Base-by-base conservation (phyloP, 768 basidiomycete species). In the Termitomyces sp. region DNA sequence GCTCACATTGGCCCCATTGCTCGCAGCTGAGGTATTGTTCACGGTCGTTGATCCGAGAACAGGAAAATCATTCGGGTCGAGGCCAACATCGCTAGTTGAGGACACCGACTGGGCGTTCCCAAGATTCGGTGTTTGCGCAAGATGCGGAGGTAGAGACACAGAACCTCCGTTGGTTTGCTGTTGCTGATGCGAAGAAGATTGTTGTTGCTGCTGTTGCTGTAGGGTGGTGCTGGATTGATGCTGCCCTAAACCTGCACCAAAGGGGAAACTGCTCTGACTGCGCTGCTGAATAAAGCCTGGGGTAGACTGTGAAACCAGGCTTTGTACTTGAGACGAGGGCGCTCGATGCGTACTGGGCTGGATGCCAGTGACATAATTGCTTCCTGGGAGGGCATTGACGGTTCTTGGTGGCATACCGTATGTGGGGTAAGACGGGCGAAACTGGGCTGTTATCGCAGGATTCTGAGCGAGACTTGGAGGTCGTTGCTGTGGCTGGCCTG, bases 41-140 rank as follows among this genome's bases (percentile, higher is more conserved):
- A 78, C 75, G 63, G 75, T 80, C 14, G 81, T 79, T 46, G 86
- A 85, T 43, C 91, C 91, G 20, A 93, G 82, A 14, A 89, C 91
- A n/a, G 91, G 91, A 66, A 93, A 92, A 72, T 92, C 91, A 68
- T 90, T 91, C 35, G 85, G 90, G 77, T 93, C 91, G 41, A 92
- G 83, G 20, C 86, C 88, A 59, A 89, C 85, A 68, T 92, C 91
- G 70, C 82, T 87, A 36, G 82, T 77, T 30, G 87, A 87, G 53
- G 84, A 85, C 61, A 78, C 81, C 50, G 84, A 84, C 50, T 85
- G 82, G 40, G 85, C 81, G 57, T 74, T 79, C 46, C 79, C 76
- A 32, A 75, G 78, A 68, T 70, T 77, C 18, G 80, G 79, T 66
- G 75, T 81, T 72, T 81, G 82, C 36, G 76, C 64, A 30, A 87